phyloP scores from a whole-genome alignment of 495 filamentous ascomycete species.

The Aspergillus haitiensis region DNA sequence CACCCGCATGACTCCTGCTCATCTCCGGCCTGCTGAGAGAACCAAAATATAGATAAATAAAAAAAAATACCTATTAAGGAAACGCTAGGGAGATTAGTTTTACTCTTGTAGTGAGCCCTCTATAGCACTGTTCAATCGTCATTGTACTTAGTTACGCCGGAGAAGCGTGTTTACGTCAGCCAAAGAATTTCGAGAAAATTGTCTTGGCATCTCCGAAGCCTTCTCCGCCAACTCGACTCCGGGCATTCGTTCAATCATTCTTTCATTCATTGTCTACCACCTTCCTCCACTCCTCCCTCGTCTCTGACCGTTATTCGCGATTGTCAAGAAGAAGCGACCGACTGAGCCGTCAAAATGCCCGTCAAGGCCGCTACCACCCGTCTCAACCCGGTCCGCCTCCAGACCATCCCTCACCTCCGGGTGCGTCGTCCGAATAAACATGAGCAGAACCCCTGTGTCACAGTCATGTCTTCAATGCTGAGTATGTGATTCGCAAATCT shows the following conservation, averaged over 20 bases:
- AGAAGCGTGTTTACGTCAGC: slow-evolving; percentile 36
- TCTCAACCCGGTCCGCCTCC: slow-evolving; percentile 71
- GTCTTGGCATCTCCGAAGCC: slow-evolving; percentile 29
- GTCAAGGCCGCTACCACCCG: slow-evolving; percentile 49
- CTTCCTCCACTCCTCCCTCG: slow-evolving; percentile 39
- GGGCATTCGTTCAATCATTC: not conserved
- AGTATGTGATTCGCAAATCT: slow-evolving; percentile 55
- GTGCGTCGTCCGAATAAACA: slow-evolving; percentile 78
- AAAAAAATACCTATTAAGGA: slow-evolving; percentile 4
- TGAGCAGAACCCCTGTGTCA: slow-evolving; percentile 74
- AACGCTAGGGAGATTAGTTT: not conserved
- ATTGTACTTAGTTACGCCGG: not conserved
- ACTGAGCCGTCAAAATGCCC: slow-evolving; percentile 43
- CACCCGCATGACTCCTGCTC: slow-evolving; percentile 26
- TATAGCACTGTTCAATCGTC: not conserved
- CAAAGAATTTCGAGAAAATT: slow-evolving; percentile 29
- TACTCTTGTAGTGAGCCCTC: not conserved
- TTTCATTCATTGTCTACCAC: slow-evolving; percentile 20
- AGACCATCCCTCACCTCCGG: slow-evolving; percentile 80
- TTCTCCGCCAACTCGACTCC: slow-evolving; percentile 14
- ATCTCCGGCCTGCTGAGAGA: slow-evolving; percentile 20
- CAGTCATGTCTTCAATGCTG: slow-evolving; percentile 86
- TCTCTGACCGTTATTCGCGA: not conserved
- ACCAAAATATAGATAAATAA: slow-evolving; percentile 1
- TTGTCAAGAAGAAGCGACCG: not conserved